Conservation (phyloP, 208 protist species). For the Acanthamoeba sp. region DNA sequence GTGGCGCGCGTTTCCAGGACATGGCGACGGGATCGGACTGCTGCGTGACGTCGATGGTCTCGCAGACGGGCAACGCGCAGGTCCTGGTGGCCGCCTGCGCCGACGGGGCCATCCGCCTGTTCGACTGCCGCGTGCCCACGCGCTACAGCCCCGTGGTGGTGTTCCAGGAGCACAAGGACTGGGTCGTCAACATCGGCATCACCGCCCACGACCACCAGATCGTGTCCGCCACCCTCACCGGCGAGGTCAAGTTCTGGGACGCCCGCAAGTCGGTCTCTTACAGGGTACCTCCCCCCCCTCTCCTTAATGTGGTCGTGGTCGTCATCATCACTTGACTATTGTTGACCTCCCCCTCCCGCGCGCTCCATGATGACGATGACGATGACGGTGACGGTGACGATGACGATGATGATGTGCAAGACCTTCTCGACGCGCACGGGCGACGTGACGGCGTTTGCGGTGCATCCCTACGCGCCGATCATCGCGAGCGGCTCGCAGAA, state of each 20-base stretch:
- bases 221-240: slow-evolving; percentile 73
- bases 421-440: slow-evolving; percentile 47
- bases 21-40: slow-evolving; percentile 75
- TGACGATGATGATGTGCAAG: too few relatives aligned
- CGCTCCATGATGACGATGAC: too few relatives aligned
- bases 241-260: slow-evolving; percentile 88
- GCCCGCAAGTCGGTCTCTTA: slow-evolving; percentile 66
- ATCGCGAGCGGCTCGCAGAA: slow-evolving; percentile 80
- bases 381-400: too few relatives aligned
- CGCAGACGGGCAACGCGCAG: slow-evolving; percentile 55
- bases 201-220: slow-evolving; percentile 67
- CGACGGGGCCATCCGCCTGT: slow-evolving; percentile 84
- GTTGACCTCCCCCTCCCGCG: too few relatives aligned
- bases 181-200: slow-evolving; percentile 81
- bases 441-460: slow-evolving; percentile 82
- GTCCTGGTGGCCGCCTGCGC: slow-evolving; percentile 81
- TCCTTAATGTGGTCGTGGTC: not conserved
- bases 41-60: slow-evolving; percentile 75
- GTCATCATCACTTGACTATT: too few relatives aligned
- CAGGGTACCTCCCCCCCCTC: slow-evolving; percentile 31
- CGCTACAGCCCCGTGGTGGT: slow-evolving; percentile 73
- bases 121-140: slow-evolving; percentile 76
- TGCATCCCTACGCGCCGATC: slow-evolving; percentile 86
- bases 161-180: slow-evolving; percentile 82
- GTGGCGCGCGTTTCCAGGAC: too few relatives aligned